Conservation (phyloP, 2,329 filamentous ascomycete genomes). For the Cladosporium phlei region DNA sequence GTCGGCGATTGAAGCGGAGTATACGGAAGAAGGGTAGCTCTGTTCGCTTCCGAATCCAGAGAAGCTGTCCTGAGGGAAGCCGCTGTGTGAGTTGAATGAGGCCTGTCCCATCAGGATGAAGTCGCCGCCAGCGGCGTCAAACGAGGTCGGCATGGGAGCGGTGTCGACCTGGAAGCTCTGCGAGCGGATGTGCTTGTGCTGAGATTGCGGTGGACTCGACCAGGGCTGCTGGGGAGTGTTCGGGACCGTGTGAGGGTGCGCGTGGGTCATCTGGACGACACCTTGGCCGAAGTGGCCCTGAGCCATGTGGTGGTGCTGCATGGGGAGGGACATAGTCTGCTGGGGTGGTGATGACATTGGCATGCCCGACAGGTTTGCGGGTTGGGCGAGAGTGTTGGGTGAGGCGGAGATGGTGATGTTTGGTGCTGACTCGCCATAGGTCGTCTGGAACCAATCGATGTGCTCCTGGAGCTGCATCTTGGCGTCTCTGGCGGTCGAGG, state of each 20-base stretch:
- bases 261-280: slow-evolving; percentile 27
- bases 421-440: slow-evolving; percentile 16
- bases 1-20: slow-evolving; percentile 46
- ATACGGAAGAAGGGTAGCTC: slow-evolving; percentile 45
- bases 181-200: slow-evolving; percentile 29
- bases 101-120: slow-evolving; percentile 6
- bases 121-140: slow-evolving; percentile 33
- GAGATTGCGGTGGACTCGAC: slow-evolving; percentile 30
- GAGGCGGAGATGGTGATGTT: slow-evolving; percentile 14
- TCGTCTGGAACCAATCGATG: slow-evolving; percentile 16
- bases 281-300: slow-evolving; percentile 14
- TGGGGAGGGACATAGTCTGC: slow-evolving; percentile 6
- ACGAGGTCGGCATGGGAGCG: slow-evolving; percentile 43
- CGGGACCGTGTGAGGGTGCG: slow-evolving; percentile 46
- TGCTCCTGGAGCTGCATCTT: slow-evolving; percentile 31
- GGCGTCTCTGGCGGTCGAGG: slow-evolving; percentile 12
- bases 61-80: slow-evolving; percentile 15
- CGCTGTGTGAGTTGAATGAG: slow-evolving; percentile 5
- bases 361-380: slow-evolving; percentile 4
- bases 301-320: slow-evolving; percentile 5
- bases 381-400: slow-evolving; percentile 6
- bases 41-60: slow-evolving; percentile 35
- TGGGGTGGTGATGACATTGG: slow-evolving; percentile 6
- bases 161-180: slow-evolving; percentile 46
- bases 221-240: slow-evolving; percentile 41